phyloP scores from a whole-genome alignment of 139 green algal genomes.

The Coelastrella sp. region DNA sequence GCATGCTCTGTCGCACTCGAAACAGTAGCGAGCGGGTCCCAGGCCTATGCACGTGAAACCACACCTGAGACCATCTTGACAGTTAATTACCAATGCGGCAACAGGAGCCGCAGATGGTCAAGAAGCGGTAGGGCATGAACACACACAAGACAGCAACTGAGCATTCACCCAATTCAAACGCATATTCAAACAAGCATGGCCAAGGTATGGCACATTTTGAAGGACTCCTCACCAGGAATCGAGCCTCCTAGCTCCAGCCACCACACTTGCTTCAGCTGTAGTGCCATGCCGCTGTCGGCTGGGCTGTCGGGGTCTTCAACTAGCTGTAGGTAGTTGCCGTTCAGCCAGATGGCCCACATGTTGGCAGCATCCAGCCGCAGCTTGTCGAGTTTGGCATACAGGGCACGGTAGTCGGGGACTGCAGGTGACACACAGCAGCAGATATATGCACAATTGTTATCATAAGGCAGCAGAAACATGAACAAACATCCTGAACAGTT shows the following conservation, averaged over 20 bases:
- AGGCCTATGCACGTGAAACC: no score
- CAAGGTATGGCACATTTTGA: no score
- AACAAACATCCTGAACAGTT: not conserved
- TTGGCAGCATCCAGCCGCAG: constrained; percentile 16
- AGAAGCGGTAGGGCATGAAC: no score
- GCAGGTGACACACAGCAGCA: not conserved
- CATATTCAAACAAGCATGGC: no score
- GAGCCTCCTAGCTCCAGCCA: not conserved
- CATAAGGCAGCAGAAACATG: not conserved
- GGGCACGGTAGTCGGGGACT: constrained; percentile 4
- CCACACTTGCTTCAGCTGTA: not conserved
- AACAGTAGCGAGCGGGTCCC: no score
- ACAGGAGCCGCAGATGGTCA: no score
- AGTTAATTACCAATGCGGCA: no score
- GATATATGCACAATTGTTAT: not conserved
- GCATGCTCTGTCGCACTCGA: no score
- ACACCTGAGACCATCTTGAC: no score
- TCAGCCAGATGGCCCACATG: not conserved
- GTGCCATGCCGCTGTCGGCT: constrained; percentile 1
- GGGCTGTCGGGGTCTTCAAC: not conserved
- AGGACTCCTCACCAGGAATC: not conserved
- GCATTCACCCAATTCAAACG: no score
- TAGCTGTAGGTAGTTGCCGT: not conserved
- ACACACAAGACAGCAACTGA: no score
- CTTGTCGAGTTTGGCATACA: constrained; percentile 1